A percentile compares a stretch with the other conserved stretches of the same genome.
phyloP scores from a whole-genome alignment of 2,329 filamentous ascomycete genomes.

The Paraphaeosphaeria sporulosa region DNA sequence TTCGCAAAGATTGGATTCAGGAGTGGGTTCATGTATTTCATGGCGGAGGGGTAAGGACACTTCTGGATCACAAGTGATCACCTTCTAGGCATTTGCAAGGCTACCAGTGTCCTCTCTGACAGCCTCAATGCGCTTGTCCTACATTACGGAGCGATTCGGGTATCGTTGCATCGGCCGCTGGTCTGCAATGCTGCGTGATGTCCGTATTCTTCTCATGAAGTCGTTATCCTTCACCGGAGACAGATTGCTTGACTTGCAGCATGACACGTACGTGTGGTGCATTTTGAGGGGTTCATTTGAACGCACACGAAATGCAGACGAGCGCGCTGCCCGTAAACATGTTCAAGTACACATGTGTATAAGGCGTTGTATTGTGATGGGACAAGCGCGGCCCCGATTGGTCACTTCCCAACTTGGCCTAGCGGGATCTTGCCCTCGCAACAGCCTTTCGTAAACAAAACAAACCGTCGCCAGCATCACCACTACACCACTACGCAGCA shows the following conservation, averaged over 20 bases:
- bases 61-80: neutral
- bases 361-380: neutral
- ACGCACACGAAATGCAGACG: neutral
- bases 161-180: neutral
- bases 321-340: neutral
- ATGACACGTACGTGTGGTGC: neutral
- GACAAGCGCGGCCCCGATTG: neutral
- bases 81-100: neutral
- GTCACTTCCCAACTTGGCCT: neutral
- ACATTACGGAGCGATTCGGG: too few relatives aligned
- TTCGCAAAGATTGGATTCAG: neutral
- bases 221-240: neutral
- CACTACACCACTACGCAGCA: constrained; percentile 11
- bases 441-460: constrained; percentile 21
- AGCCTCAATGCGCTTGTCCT: too few relatives aligned
- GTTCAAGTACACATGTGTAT: neutral
- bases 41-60: neutral
- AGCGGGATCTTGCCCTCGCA: constrained; percentile 13
- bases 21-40: neutral
- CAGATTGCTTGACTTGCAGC: neutral
- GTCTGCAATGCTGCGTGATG: neutral
- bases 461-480: constrained; percentile 12
- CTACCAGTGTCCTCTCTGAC: too few relatives aligned
- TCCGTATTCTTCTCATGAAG: neutral
- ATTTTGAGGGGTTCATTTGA: neutral